A percentile compares a stretch with the other conserved stretches of the same genome.
Evolutionary conservation across 208 protist species (phyloP).

Genomic region (Wallacemonas rigidus): DNA sequence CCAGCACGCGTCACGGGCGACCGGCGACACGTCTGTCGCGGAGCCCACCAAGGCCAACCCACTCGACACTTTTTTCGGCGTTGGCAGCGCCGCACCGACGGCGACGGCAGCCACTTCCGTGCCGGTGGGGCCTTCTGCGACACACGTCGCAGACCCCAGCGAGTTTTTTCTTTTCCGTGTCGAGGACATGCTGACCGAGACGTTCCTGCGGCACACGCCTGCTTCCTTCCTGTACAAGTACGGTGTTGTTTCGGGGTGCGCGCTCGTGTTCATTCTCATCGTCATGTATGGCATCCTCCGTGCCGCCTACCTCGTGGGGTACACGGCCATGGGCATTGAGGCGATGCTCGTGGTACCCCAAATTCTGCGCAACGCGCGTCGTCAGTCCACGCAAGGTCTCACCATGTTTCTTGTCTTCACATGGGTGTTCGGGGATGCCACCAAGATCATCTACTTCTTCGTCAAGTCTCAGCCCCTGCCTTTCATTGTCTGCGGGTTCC

Average conservation of each 20-base stretch:
- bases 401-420: conserved; percentile 60
- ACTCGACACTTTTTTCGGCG: neutral
- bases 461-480: conserved; percentile 54
- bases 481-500: conserved; percentile 65
- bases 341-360: conserved; percentile 72
- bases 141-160: neutral
- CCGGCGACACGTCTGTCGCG: neutral
- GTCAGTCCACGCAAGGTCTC: conserved; percentile 64
- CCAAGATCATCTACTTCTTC: conserved; percentile 80
- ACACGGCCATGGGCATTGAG: conserved; percentile 65
- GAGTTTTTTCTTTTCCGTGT: conserved; percentile 29
- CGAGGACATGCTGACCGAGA: conserved; percentile 35
- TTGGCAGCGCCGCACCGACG: neutral
- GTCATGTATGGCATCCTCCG: conserved; percentile 35
- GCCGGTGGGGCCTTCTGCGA: neutral
- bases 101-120: neutral
- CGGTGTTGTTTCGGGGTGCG: conserved; percentile 12
- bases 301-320: conserved; percentile 53
- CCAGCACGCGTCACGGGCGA: neutral
- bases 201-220: conserved; percentile 30
- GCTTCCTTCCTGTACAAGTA: conserved; percentile 31
- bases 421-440: conserved; percentile 69
- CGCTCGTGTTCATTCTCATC: conserved; percentile 27
- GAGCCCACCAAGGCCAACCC: neutral
- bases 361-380: conserved; percentile 72